phyloP scores from a whole-genome alignment of 805 yeast species.

The Candida endomychidarum region DNA sequence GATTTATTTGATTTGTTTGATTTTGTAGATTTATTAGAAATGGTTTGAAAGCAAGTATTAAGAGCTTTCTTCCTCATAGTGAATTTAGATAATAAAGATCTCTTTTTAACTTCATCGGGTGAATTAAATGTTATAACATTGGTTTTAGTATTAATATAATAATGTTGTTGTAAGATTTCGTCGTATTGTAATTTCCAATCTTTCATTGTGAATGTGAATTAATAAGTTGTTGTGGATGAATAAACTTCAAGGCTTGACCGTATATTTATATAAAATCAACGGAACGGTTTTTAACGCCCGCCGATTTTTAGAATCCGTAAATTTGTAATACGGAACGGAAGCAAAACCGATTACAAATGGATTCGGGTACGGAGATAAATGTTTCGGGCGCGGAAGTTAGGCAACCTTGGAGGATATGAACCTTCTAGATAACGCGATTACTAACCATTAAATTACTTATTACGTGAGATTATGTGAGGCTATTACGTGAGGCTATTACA shows the following conservation, averaged over 20 bases:
- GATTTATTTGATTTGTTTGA: background rate
- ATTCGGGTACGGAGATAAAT: conserved; percentile 1
- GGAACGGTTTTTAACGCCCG: background rate
- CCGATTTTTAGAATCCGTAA: background rate
- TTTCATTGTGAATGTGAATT: background rate
- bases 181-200: conserved; percentile 33
- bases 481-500: too few species aligned
- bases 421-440: background rate
- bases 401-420: too few species aligned
- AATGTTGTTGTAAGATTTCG: conserved; percentile 37
- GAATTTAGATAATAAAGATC: conserved; percentile 9
- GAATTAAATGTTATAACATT: conserved; percentile 43
- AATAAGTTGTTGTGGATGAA: background rate
- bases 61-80: conserved; percentile 11
- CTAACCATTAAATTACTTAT: background rate
- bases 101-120: conserved; percentile 42
- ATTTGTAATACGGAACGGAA: conserved; percentile 3
- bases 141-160: conserved; percentile 36
- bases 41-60: conserved; percentile 5
- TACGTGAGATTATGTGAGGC: too few species aligned
- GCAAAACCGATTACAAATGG: conserved; percentile 2
- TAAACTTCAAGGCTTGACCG: background rate
- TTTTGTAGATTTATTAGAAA: conserved; percentile 5
- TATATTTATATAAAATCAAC: conserved; percentile 2
- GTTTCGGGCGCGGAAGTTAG: background rate